Percentiles rank a stretch among this genome's conserved stretches.
These are phyloP conservation scores for Hebeloma cylindrosporum DNA, from an alignment of 768 basidiomycete species.

Conservation along the genomic window DNA sequence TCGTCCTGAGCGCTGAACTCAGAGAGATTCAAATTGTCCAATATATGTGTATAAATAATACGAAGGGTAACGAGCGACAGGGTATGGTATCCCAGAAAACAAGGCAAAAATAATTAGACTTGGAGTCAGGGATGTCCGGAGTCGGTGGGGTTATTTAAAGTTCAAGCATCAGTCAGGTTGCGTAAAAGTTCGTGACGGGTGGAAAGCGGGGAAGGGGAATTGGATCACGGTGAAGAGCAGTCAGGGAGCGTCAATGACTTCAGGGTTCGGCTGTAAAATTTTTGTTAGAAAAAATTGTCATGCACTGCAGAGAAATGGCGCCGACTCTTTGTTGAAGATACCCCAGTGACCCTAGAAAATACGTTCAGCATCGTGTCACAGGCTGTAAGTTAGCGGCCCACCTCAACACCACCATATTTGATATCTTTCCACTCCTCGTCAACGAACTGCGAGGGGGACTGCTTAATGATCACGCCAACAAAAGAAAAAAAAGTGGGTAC, in stretches of 20 bases:
- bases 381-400: too few species aligned
- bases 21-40: too few species aligned
- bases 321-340: slow-evolving; percentile 46
- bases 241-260: slow-evolving; percentile 67
- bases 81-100: slow-evolving; percentile 7
- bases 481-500: slow-evolving; percentile 17
- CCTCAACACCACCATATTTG: slow-evolving; percentile 80
- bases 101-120: not conserved
- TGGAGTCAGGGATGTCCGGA: not conserved
- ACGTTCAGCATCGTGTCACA: too few species aligned
- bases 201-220: not conserved
- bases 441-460: slow-evolving; percentile 57
- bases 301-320: slow-evolving; percentile 5
- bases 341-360: slow-evolving; percentile 56
- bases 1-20: too few species aligned
- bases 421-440: slow-evolving; percentile 82
- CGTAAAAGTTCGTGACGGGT: slow-evolving; percentile 13
- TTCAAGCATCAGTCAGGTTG: slow-evolving; percentile 3
- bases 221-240: slow-evolving; percentile 42
- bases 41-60: not conserved
- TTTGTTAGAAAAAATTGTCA: not conserved
- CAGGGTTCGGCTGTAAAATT: slow-evolving; percentile 55
- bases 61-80: slow-evolving; percentile 15
- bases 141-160: not conserved
- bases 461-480: slow-evolving; percentile 1